Base-by-base conservation (phyloP, 805 yeast species). In the Myxozyma udenii region DNA sequence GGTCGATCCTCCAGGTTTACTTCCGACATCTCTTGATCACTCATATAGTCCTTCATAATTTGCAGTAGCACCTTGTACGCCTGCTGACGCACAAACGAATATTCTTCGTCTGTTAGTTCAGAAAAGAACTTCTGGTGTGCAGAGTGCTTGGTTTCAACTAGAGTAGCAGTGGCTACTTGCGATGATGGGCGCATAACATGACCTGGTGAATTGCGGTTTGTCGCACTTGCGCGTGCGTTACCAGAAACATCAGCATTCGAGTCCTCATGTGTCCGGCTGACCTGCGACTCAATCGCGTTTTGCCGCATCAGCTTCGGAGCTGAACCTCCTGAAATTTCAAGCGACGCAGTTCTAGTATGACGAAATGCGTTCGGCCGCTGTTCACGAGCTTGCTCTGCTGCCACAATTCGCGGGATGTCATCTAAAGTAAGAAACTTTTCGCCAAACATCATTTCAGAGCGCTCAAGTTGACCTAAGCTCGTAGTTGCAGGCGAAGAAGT, bases 331-430 rank as follows among this genome's bases (percentile, higher is more conserved):
- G 49, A 44, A 14, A 47, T 33, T 19, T 33, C 43, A 11, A 50
- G 41, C 2, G 53, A 47, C 16, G 51, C 23, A 21, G 41, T 54
- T 44, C 55, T 41, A 25, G 48, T 51, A 35, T 85, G 95, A 52
- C 85, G 83, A 70, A 85, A 90, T 0, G 96, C 95, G 68, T 89
- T 89, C 1, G 97, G 96, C 51, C 95, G 77, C 64, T 86, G 84
- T 55, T 87, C 96, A 57, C 96, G 75, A 0, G 98, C 96, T 68
- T 91, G 96, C 63, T 93, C 97, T 7, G 95, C 91, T 1, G 97
- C 95, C 5, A 93, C 97, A 64, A 93, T 91, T 59, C 98, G 77
- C 5, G 98, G 96, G 62, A 93, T 93, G 68, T 93, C 99, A 68
- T 93, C 98, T 61, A 93, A 76, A 0, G 97, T 91, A 47, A 93